A percentile compares a stretch with the other conserved stretches of the same genome.
Conservation (phyloP, 1,139 yeast species). For the Geotrichum klebahnii region DNA sequence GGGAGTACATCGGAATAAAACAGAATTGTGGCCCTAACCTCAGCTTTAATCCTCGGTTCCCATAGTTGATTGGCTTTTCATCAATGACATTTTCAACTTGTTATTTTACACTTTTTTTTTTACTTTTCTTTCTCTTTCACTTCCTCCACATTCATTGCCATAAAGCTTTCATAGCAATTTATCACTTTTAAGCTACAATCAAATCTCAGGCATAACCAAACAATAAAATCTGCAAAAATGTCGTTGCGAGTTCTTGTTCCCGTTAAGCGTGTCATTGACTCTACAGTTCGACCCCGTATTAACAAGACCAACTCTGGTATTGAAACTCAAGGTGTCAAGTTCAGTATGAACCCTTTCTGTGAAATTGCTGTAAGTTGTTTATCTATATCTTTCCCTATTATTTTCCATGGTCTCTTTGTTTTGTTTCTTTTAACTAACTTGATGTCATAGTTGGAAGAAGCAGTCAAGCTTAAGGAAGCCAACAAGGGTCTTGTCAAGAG, state of each 20-base stretch:
- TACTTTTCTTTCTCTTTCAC: too few relatives aligned
- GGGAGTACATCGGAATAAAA: neutral
- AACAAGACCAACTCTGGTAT: conserved; percentile 82
- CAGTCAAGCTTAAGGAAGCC: conserved; percentile 68
- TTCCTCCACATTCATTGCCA: neutral
- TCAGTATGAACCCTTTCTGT: conserved; percentile 93
- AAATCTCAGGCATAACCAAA: neutral
- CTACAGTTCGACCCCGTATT: conserved; percentile 88
- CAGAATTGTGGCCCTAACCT: neutral
- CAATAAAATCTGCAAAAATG: too few relatives aligned
- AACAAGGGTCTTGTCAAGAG: conserved; percentile 69
- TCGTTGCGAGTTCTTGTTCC: conserved; percentile 77
- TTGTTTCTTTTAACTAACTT: neutral
- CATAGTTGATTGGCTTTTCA: neutral
- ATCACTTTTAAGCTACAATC: neutral
- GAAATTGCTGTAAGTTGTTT: conserved; percentile 67
- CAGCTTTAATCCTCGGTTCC: neutral
- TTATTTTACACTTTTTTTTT: too few relatives aligned
- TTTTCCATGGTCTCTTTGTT: too few relatives aligned
- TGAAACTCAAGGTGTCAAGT: conserved; percentile 86
- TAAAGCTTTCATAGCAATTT: neutral
- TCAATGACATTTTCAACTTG: too few relatives aligned
- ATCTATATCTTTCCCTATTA: too few relatives aligned
- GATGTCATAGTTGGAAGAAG: conserved; percentile 60
- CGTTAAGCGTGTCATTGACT: conserved; percentile 90